Conservation (phyloP, 768 basidiomycete species). For the Rickenella mellea region DNA sequence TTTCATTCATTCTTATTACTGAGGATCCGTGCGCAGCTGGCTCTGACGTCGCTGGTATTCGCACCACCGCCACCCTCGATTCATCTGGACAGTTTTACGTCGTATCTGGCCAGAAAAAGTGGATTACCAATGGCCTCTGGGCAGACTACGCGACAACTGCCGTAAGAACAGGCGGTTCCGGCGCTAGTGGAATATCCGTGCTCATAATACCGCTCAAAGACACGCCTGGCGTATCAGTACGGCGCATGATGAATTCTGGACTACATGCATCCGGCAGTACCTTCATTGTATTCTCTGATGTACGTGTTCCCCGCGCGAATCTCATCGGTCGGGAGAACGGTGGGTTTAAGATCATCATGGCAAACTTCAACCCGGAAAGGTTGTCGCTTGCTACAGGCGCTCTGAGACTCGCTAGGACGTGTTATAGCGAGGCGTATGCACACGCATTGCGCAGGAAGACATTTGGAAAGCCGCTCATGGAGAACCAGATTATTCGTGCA, state of each 20-base stretch:
- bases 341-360: constrained; percentile 16
- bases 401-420: constrained; percentile 3
- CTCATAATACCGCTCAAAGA: constrained; percentile 10
- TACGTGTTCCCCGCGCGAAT: constrained; percentile 18
- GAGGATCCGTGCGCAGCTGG: constrained; percentile 3
- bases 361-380: constrained; percentile 16
- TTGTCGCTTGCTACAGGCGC: constrained; percentile 5
- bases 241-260: constrained; percentile 9
- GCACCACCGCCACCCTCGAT: constrained; percentile 4
- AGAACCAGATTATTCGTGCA: constrained; percentile 9
- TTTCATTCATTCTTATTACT: neutral
- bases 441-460: constrained; percentile 8
- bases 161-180: constrained; percentile 16
- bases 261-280: constrained; percentile 12
- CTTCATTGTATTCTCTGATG: constrained; percentile 15
- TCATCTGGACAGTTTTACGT: constrained; percentile 2
- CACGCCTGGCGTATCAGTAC: constrained; percentile 7
- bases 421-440: constrained; percentile 5
- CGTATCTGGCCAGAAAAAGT: constrained; percentile 11
- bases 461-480: constrained; percentile 8
- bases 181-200: constrained; percentile 11
- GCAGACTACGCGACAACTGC: constrained; percentile 19
- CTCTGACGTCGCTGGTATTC: constrained; percentile 8
- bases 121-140: constrained; percentile 14
- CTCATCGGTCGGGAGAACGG: constrained; percentile 15